Evolutionary conservation across 306 rosid species (phyloP), one percentile per base, ranked within the genome.

Genomic region (Castanospermum australe): DNA sequence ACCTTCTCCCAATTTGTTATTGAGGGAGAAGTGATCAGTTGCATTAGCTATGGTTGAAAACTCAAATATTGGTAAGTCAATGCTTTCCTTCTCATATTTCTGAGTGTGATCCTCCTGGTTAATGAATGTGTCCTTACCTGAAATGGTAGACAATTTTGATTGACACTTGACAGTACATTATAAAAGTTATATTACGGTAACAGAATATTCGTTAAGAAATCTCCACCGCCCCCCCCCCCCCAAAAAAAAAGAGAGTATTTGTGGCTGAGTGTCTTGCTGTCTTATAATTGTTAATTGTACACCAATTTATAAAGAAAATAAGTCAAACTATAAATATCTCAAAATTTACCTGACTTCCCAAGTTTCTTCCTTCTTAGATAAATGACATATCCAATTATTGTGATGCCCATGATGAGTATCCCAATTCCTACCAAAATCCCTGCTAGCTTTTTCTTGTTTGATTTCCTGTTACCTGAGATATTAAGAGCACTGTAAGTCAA

Each of bases 1-100:
- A 4, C 92, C 86, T 41, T 83, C 69, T 24, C 90, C 90, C 0
- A 88, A 21, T 48, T 76, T 86, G 56, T 88, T 86, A 62, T 14
- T 65, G 7, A 3, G 2, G 13, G 85, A 84, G 32, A 88, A 88
- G 41, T 82, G 4, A 56, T 83, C 28, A 4, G 92, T 84, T 14
- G 89, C 87, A 11, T 71, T 33, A 41, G 55, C 67, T 56, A 78
- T 44, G 65, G 67, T 73, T 35, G 60, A 48, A 64, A 83, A 88
- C 22, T 78, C 77, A 66, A 83, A 88, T 33, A 32, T 48, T 42
- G 86, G 88, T 41, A 88, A 57, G 22, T 88, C 86, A 18, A 81
- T 17, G 5, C 47, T 59, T 42, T 75, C 84, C 21, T 63, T 63
- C 13, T 30, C 62, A 45, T 30, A 59, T 52, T 61, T 77, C 18